A percentile compares a stretch with the other conserved stretches of the same genome.
Conservation (phyloP, 2,329 filamentous ascomycete species). For the Pestalotiopsis sp. region DNA sequence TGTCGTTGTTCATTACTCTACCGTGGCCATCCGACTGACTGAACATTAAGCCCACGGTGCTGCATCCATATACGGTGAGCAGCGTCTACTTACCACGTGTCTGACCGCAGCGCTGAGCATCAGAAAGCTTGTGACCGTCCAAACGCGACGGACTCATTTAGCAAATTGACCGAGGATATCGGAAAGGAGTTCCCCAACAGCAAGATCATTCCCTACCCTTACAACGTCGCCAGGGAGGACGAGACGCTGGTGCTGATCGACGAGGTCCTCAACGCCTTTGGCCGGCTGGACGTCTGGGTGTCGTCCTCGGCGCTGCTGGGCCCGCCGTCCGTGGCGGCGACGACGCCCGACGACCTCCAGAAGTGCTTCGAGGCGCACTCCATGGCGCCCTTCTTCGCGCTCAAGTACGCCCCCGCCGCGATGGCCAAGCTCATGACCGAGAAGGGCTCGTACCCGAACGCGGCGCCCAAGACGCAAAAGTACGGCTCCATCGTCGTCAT, state of each 20-base stretch:
- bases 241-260: slow-evolving; percentile 64
- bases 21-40: neutral
- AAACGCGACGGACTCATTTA: slow-evolving; percentile 40
- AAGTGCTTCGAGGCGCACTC: slow-evolving; percentile 63
- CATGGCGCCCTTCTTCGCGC: slow-evolving; percentile 65
- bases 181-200: slow-evolving; percentile 53
- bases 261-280: slow-evolving; percentile 63
- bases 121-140: slow-evolving; percentile 49
- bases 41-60: slow-evolving; percentile 57
- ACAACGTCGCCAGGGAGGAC: slow-evolving; percentile 60
- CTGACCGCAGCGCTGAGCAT: slow-evolving; percentile 18
- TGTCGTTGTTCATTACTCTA: neutral
- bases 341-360: slow-evolving; percentile 57
- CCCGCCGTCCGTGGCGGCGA: slow-evolving; percentile 57
- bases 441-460: slow-evolving; percentile 60
- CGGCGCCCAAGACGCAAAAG: slow-evolving; percentile 59
- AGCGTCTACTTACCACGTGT: neutral
- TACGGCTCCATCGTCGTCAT: slow-evolving; percentile 68
- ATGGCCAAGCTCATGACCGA: slow-evolving; percentile 60
- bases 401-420: slow-evolving; percentile 66
- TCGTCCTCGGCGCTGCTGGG: slow-evolving; percentile 60
- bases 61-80: slow-evolving; percentile 60
- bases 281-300: slow-evolving; percentile 62
- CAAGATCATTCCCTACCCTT: slow-evolving; percentile 64
- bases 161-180: slow-evolving; percentile 42